These are phyloP conservation scores for Plasmodium reichenowi DNA, from an alignment of 169 alveolate species.

Conservation along the genomic window DNA sequence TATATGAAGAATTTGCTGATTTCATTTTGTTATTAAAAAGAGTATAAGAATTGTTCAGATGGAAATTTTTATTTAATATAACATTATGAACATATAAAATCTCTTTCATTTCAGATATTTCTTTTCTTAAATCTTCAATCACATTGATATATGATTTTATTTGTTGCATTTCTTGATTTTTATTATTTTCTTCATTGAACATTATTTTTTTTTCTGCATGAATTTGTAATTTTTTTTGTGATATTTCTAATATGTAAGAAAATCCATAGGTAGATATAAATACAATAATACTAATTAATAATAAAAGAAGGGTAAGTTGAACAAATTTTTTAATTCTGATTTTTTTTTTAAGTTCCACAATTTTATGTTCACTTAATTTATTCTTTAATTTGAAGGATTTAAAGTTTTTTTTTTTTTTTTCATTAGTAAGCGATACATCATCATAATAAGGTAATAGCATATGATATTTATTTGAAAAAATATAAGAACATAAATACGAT, in stretches of 20 bases:
- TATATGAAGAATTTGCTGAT: conserved; percentile 13
- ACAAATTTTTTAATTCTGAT: conserved; percentile 20
- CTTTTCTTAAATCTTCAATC: conserved; percentile 64
- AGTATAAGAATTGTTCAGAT: conserved; percentile 32
- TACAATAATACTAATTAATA: conserved; percentile 25
- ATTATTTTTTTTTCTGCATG: conserved; percentile 7
- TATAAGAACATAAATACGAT: not conserved
- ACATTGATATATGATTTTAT: conserved; percentile 51
- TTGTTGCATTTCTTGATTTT: conserved; percentile 17
- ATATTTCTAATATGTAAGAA: conserved; percentile 50
- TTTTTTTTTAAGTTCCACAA: conserved; percentile 48
- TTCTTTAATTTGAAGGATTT: conserved; percentile 11
- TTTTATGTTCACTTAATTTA: conserved; percentile 43
- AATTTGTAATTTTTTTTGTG: conserved; percentile 31
- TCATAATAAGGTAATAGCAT: conserved; percentile 43
- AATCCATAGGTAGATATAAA: conserved; percentile 35
- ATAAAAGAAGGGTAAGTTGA: conserved; percentile 28
- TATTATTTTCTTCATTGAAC: conserved; percentile 23
- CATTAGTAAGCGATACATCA: conserved; percentile 17
- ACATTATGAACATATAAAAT: conserved; percentile 49
- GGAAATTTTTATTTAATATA: conserved; percentile 30
- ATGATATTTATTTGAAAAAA: conserved; percentile 50
- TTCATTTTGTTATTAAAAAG: conserved; percentile 51
- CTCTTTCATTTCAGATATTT: conserved; percentile 65
- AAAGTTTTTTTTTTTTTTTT: conserved; percentile 2